These are phyloP conservation scores for Calonectria pseudoreteaudii DNA, from an alignment of 2,329 filamentous ascomycete genomes.

Conservation along the genomic window DNA sequence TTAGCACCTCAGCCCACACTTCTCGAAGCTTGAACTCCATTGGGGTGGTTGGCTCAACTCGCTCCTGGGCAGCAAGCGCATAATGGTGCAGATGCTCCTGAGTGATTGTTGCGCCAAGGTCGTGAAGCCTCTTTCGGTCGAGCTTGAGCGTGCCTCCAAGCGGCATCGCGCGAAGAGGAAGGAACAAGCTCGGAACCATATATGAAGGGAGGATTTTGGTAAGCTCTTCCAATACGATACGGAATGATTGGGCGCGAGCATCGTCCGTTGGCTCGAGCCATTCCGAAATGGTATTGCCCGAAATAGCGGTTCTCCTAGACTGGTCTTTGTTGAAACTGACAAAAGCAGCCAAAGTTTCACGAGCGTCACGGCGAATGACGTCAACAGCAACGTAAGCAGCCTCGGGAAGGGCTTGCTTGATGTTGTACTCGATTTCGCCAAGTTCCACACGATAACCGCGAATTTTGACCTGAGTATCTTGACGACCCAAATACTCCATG, in stretches of 20 bases:
- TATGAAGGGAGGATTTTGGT: conserved; percentile 28
- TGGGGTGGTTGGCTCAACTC: not conserved
- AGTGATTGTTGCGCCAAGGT: not conserved
- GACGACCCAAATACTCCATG: conserved; percentile 44
- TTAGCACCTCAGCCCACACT: conserved; percentile 28
- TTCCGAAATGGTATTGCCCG: not conserved
- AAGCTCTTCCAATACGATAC: not conserved
- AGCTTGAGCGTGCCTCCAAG: conserved; percentile 31
- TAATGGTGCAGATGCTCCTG: not conserved
- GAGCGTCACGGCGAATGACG: conserved; percentile 5
- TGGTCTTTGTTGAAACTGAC: not conserved
- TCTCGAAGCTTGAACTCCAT: not conserved
- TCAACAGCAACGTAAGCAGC: conserved; percentile 32
- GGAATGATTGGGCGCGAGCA: not conserved
- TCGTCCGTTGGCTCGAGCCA: not conserved
- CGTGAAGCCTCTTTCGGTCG: conserved; percentile 26
- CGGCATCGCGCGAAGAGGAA: conserved; percentile 26
- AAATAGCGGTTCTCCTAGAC: not conserved
- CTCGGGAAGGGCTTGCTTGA: conserved; percentile 25
- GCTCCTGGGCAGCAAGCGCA: not conserved
- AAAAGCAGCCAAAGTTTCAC: conserved; percentile 17
- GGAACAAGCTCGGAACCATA: conserved; percentile 27
- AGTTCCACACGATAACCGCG: conserved; percentile 47
- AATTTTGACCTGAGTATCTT: conserved; percentile 47
- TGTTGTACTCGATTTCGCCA: conserved; percentile 41